Evolutionary conservation across 2,329 filamentous ascomycete genomes (phyloP).

Genomic region (Trichophyton schoenleinii): DNA sequence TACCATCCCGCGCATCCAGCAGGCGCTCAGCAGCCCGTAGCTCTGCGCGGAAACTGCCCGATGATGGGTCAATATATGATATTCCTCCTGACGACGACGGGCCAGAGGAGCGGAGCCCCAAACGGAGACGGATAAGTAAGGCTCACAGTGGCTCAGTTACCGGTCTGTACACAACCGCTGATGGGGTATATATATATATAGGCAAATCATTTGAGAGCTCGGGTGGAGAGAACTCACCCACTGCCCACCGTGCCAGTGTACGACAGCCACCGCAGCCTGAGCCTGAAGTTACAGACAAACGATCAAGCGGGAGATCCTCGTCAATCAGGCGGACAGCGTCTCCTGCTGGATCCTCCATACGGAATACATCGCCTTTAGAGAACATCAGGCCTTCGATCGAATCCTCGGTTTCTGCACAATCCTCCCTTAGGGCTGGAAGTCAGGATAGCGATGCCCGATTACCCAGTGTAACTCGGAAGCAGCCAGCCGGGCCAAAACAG

Average conservation of each 20-base stretch:
- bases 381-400: neutral
- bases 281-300: neutral
- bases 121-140: constrained; percentile 14
- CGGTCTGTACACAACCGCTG: neutral
- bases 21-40: constrained; percentile 14
- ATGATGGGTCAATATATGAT: constrained; percentile 23
- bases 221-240: neutral
- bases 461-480: neutral
- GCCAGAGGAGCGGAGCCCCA: constrained; percentile 13
- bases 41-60: constrained; percentile 19
- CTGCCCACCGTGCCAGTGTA: neutral
- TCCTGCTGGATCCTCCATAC: neutral
- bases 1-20: constrained; percentile 13
- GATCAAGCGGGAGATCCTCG: neutral
- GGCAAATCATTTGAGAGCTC: neutral
- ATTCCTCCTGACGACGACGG: constrained; percentile 23
- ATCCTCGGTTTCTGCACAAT: neutral
- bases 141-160: neutral
- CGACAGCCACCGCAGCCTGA: neutral
- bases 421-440: neutral
- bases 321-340: neutral
- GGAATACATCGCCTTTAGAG: neutral
- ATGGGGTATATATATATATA: neutral
- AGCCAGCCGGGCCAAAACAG: neutral
- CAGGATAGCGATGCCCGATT: neutral